phyloP scores from a whole-genome alignment of 139 green algal genomes.

The Chlamydomonas sp. region DNA sequence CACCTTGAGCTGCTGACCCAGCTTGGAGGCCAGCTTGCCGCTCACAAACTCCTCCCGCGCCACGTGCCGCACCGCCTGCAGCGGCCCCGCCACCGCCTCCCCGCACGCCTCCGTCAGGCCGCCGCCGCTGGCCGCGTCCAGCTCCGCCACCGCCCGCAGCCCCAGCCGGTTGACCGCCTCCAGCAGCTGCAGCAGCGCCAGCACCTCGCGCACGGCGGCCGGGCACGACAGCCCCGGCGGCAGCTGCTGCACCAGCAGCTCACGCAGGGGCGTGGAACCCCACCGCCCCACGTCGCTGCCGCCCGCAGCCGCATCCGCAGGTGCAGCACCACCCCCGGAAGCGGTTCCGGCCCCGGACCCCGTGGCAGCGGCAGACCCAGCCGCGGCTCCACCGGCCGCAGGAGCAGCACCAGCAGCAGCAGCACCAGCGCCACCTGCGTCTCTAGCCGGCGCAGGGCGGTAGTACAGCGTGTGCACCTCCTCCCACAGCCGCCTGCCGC shows the following conservation, averaged over 20 bases:
- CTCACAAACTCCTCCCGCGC: slow-evolving; percentile 83
- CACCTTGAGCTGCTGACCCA: slow-evolving; percentile 89
- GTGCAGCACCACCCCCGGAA: slow-evolving; percentile 3
- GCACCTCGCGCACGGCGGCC: slow-evolving; percentile 52
- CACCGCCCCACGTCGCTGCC: slow-evolving; percentile 50
- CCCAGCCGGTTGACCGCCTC: slow-evolving; percentile 73
- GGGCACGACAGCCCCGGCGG: slow-evolving; percentile 31
- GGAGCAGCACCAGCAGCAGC: slow-evolving; percentile 8
- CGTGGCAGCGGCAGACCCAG: background rate
- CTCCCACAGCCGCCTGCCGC: slow-evolving; percentile 79
- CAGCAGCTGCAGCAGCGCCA: slow-evolving; percentile 79
- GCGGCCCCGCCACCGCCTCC: slow-evolving; percentile 15
- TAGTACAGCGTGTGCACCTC: slow-evolving; percentile 91
- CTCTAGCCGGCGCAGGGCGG: slow-evolving; percentile 22
- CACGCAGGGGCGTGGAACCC: slow-evolving; percentile 45
- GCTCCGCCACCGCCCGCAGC: slow-evolving; percentile 15
- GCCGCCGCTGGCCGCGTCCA: slow-evolving; percentile 22
- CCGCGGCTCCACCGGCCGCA: slow-evolving; percentile 1
- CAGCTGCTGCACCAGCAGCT: slow-evolving; percentile 67
- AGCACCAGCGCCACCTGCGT: slow-evolving; percentile 38
- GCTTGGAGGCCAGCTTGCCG: slow-evolving; percentile 90
- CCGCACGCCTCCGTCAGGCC: background rate
- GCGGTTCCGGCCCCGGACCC: background rate
- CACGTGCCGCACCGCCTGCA: slow-evolving; percentile 48
- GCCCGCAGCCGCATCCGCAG: background rate